These are phyloP conservation scores for Przewalskia tangutica DNA, from an alignment of 257 asterid species.

Conservation along the genomic window DNA sequence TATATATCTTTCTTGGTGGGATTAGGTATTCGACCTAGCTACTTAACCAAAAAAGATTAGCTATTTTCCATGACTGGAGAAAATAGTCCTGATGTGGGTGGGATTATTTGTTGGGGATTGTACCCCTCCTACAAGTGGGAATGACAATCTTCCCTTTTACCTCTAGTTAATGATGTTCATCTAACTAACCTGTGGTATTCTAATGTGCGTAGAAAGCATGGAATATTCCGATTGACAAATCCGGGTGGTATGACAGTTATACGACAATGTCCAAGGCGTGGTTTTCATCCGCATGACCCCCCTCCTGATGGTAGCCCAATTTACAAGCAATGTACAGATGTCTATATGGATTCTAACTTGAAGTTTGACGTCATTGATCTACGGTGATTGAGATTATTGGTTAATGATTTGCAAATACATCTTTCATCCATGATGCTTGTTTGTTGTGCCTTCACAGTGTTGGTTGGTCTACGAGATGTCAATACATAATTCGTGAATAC, in stretches of 20 bases:
- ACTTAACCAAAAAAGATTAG: neutral
- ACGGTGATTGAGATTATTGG: constrained; percentile 34
- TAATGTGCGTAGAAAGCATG: constrained; percentile 51
- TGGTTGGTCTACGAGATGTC: neutral
- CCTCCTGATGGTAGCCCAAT: constrained; percentile 85
- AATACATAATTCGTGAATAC: neutral
- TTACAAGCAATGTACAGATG: constrained; percentile 89
- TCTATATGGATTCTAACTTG: constrained; percentile 68
- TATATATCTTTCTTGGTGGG: neutral
- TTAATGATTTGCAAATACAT: constrained; percentile 1
- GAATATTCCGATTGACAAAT: constrained; percentile 73
- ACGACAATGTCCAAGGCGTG: constrained; percentile 88
- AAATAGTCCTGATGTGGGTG: neutral
- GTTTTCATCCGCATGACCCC: constrained; percentile 90
- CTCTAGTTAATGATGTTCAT: neutral
- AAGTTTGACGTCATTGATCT: constrained; percentile 84
- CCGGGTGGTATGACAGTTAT: constrained; percentile 91
- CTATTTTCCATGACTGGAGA: neutral
- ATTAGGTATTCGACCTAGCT: neutral
- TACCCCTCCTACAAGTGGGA: neutral
- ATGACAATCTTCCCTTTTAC: neutral
- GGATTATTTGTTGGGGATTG: neutral
- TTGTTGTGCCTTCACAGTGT: neutral
- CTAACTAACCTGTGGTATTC: constrained; percentile 2
- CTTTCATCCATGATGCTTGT: constrained; percentile 9